Percentiles rank a stretch among this genome's conserved stretches.
phyloP scores from a whole-genome alignment of 805 yeast species.

The Candida vaughaniae region DNA sequence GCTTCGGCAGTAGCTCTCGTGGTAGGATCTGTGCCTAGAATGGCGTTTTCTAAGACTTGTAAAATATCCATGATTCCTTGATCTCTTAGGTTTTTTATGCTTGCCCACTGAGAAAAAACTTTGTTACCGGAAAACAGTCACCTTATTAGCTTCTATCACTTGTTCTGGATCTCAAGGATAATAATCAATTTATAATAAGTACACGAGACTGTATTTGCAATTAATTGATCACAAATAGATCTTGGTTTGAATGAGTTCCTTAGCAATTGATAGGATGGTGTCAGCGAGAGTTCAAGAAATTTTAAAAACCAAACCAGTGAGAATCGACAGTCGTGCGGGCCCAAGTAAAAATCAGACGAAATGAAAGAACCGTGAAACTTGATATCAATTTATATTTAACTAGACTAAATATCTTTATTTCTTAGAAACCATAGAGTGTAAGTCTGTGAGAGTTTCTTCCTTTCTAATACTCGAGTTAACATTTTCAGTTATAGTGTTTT shows the following conservation, averaged over 20 bases:
- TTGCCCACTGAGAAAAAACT: too few relatives aligned
- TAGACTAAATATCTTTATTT: conserved; percentile 1
- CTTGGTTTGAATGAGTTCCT: too few relatives aligned
- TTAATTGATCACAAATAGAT: too few relatives aligned
- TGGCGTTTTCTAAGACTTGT: conserved; percentile 74
- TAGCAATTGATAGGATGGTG: too few relatives aligned
- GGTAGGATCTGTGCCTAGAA: conserved; percentile 63
- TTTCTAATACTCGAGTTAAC: conserved; percentile 28
- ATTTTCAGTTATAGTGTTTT: neutral
- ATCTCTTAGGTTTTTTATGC: too few relatives aligned
- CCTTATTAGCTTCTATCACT: too few relatives aligned
- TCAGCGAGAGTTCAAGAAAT: too few relatives aligned
- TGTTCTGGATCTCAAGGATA: too few relatives aligned
- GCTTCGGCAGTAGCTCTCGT: conserved; percentile 77
- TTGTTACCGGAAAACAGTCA: too few relatives aligned
- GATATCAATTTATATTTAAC: neutral
- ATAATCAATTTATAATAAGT: too few relatives aligned
- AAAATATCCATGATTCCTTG: conserved; percentile 53
- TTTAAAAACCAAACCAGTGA: conserved; percentile 5
- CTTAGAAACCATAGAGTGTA: conserved; percentile 36
- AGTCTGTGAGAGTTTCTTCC: conserved; percentile 55
- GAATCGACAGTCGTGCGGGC: conserved; percentile 1
- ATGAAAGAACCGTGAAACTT: neutral
- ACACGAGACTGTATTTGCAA: too few relatives aligned
- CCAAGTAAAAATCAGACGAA: neutral